Conservation (phyloP, 768 basidiomycete species). For the Kwoniella shandongensis region DNA sequence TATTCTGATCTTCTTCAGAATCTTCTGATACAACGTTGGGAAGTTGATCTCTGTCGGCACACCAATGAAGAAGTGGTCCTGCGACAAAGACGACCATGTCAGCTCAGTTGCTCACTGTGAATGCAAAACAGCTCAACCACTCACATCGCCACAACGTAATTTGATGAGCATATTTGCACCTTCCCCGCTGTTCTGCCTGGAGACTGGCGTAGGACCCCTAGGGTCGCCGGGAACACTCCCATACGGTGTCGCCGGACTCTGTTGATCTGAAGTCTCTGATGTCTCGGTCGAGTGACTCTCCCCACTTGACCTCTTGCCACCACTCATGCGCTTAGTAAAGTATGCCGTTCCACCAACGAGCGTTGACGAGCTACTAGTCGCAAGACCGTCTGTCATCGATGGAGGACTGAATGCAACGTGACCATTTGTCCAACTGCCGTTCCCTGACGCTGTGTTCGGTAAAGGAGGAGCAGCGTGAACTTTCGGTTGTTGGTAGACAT, state of each 20-base stretch:
- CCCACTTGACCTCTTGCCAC: constrained; percentile 45
- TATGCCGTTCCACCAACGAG: constrained; percentile 42
- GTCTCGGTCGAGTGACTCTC: constrained; percentile 56
- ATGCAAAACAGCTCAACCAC: constrained; percentile 3
- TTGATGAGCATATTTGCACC: constrained; percentile 75
- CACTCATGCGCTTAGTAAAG: constrained; percentile 35
- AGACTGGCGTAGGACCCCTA: constrained; percentile 20
- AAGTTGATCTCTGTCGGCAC: constrained; percentile 77
- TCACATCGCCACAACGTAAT: constrained; percentile 75
- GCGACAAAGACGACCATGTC: neutral
- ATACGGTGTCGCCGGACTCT: constrained; percentile 57
- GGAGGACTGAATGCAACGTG: neutral
- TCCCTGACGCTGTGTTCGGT: constrained; percentile 5
- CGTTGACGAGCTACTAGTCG: constrained; percentile 26
- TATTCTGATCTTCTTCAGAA: constrained; percentile 86
- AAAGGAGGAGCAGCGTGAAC: constrained; percentile 17
- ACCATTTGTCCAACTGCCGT: constrained; percentile 1
- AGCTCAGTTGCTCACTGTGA: neutral
- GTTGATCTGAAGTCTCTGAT: constrained; percentile 58
- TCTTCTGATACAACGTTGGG: constrained; percentile 79
- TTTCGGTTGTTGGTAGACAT: constrained; percentile 52
- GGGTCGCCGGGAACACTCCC: constrained; percentile 26
- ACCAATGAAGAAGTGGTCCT: constrained; percentile 93
- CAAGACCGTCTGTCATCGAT: neutral
- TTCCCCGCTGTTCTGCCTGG: constrained; percentile 28